These are phyloP conservation scores for Xylaria sp. DNA, from an alignment of 2,329 filamentous ascomycete genomes.

Conservation along the genomic window DNA sequence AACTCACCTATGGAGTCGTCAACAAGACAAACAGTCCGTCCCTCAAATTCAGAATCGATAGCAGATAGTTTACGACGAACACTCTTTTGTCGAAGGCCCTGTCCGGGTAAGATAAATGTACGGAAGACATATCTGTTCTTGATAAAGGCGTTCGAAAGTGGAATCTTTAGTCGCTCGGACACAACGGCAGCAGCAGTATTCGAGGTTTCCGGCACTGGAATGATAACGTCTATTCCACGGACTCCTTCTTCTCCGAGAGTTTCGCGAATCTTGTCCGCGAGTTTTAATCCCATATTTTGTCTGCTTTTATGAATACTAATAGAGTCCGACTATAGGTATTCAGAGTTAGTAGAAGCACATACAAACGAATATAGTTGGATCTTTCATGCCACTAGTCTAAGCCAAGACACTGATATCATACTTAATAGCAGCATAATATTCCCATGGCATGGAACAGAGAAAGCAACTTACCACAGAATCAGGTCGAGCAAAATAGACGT, in stretches of 20 bases:
- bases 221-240: slow-evolving; percentile 71
- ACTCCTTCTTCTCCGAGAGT: slow-evolving; percentile 71
- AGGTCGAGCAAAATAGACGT: slow-evolving; percentile 80
- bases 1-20: slow-evolving; percentile 78
- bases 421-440: background rate
- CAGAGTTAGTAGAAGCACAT: slow-evolving; percentile 13
- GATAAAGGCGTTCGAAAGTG: slow-evolving; percentile 68
- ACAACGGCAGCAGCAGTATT: slow-evolving; percentile 78
- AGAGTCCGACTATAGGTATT: slow-evolving; percentile 25
- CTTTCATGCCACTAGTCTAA: slow-evolving; percentile 58
- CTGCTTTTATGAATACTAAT: slow-evolving; percentile 72
- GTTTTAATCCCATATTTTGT: slow-evolving; percentile 78
- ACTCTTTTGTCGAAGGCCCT: slow-evolving; percentile 82
- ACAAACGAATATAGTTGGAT: background rate
- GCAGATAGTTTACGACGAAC: slow-evolving; percentile 90
- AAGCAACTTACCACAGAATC: slow-evolving; percentile 69
- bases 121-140: slow-evolving; percentile 52
- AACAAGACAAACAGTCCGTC: slow-evolving; percentile 81
- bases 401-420: too few species aligned
- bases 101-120: slow-evolving; percentile 79
- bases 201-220: slow-evolving; percentile 78
- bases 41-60: slow-evolving; percentile 85
- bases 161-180: slow-evolving; percentile 74
- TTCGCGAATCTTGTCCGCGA: slow-evolving; percentile 73
- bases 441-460: background rate